phyloP scores from a whole-genome alignment of 805 yeast genomes.

The Lachancea fermentati region DNA sequence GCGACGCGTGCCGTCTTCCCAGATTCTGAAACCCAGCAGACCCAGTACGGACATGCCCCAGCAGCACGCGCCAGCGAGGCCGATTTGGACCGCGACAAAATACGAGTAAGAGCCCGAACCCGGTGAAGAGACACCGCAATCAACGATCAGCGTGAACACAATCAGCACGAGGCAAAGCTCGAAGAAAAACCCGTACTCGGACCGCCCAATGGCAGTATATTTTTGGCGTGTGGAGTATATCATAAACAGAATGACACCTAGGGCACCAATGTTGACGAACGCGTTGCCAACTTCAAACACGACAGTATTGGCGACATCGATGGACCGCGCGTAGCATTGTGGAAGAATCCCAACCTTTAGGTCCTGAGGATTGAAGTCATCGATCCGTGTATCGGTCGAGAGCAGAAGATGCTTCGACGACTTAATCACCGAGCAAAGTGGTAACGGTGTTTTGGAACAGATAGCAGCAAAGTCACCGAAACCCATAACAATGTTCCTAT shows the following conservation, averaged over 20 bases:
- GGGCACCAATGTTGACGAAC: conserved; percentile 72
- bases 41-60: conserved; percentile 68
- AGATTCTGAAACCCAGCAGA: conserved; percentile 75
- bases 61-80: conserved; percentile 66
- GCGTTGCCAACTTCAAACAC: conserved; percentile 87
- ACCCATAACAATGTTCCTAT: too few species aligned
- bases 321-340: conserved; percentile 76
- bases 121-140: conserved; percentile 90
- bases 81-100: conserved; percentile 78
- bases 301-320: conserved; percentile 84
- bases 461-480: conserved; percentile 34
- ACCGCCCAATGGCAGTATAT: conserved; percentile 91
- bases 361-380: conserved; percentile 21
- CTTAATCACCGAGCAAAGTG: conserved; percentile 71
- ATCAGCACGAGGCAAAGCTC: conserved; percentile 53
- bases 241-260: conserved; percentile 60
- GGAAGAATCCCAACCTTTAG: conserved; percentile 62
- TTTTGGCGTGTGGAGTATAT: conserved; percentile 73
- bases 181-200: conserved; percentile 74
- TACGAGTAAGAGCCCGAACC: conserved; percentile 69
- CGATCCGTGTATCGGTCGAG: conserved; percentile 13
- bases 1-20: conserved; percentile 85
- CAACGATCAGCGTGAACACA: conserved; percentile 68
- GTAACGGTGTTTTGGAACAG: conserved; percentile 66
- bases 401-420: conserved; percentile 36